Evolutionary conservation across 345 rosid species (phyloP), one percentile per base, ranked within the genome.

Genomic region (Viola odorata): DNA sequence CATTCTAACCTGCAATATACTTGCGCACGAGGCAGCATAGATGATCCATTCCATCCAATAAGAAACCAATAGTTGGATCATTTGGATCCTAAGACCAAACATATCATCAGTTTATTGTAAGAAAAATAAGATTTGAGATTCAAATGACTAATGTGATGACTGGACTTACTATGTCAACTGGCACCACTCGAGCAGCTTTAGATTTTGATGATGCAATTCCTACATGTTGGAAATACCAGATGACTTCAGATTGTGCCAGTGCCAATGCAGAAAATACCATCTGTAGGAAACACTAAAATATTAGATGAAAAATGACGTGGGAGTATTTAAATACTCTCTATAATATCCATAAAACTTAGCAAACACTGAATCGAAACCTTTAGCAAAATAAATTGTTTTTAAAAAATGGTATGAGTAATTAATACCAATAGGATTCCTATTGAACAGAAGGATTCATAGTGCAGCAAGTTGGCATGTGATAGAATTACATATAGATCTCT

Each of bases 211-310:
- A 81, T 69, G 85, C 89, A 73, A 94, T 76, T 74, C 97, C 99
- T 48, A 83, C 91, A 69, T 91, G 97, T 63, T 91, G 97, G 67
- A 94, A 90, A 70, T 88, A 90, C 99, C 99, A 90, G 64, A 86
- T 80, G 71, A 94, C 89, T 87, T 94, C 99, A 70, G 83, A 88
- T 66, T 94, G 97, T 72, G 92, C 92, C 77, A 94, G 75, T 50
- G 97, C 96, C 85, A 94, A 75, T 45, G 99, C 86, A 73, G 97
- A 91, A 79, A 94, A 91, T 65, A 91, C 89, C 99, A 94, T 94
- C 99, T 91, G 79, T 54, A 66, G 51, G 67, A 62, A 78, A 63
- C 37, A 74, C 16, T 53, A 64, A 66, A 58, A 36, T 23, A 51
- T 57, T 45, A 69, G 54, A 45, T 41, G 57, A 57, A 45, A 53